A percentile compares a stretch with the other conserved stretches of the same genome.
Evolutionary conservation across 257 asterid species (phyloP).

Genomic region (Capsicum baccatum): DNA sequence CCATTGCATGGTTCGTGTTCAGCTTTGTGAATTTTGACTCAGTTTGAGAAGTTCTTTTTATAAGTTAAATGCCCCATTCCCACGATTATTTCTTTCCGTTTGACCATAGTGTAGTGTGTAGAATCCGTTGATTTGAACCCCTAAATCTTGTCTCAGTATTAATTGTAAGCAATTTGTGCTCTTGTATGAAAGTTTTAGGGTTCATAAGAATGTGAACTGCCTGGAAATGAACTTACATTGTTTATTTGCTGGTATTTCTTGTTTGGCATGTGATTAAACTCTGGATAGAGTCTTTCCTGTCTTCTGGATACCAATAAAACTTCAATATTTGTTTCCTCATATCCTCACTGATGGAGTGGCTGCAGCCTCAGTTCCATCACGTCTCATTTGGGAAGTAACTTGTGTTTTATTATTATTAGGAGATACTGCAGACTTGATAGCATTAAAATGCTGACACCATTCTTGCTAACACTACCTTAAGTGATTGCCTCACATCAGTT

Average conservation of each 20-base stretch:
- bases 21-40: background rate
- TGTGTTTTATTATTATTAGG: background rate
- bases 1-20: constrained; percentile 8
- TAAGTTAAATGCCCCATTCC: constrained; percentile 15
- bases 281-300: background rate
- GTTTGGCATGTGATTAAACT: background rate
- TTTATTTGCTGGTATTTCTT: background rate
- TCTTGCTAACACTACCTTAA: background rate
- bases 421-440: background rate
- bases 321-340: background rate
- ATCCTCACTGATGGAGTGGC: constrained; percentile 2
- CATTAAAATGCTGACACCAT: background rate
- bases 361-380: constrained; percentile 21
- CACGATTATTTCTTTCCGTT: background rate
- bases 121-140: background rate
- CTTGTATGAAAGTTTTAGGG: constrained; percentile 12
- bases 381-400: background rate
- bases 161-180: constrained; percentile 8
- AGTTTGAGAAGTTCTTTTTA: background rate
- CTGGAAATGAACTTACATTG: background rate
- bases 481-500: background rate
- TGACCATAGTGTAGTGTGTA: background rate
- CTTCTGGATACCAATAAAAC: background rate
- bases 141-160: background rate
- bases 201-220: constrained; percentile 21